phyloP scores from a whole-genome alignment of 192 early-diverging fungal genomes.

The Dispira simplex region DNA sequence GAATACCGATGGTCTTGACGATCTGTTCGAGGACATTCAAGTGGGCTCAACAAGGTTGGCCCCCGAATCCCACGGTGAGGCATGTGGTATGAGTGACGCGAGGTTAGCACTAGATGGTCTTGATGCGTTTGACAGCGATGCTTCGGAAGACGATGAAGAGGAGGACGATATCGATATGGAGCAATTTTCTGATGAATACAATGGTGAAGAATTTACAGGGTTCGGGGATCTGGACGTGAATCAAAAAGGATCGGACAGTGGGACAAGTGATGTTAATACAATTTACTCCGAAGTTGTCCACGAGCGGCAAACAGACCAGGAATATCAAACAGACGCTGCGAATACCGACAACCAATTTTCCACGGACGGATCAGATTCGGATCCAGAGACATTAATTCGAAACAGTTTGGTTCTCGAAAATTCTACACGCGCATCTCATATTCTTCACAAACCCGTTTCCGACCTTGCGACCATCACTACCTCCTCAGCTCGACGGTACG shows the following conservation, averaged over 20 bases:
- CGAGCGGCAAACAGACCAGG: neutral
- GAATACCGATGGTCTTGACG: slow-evolving; percentile 26
- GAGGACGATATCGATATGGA: slow-evolving; percentile 20
- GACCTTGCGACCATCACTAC: no score
- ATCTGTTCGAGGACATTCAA: slow-evolving; percentile 19
- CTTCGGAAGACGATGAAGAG: slow-evolving; percentile 14
- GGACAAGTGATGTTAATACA: neutral
- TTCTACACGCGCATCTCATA: neutral
- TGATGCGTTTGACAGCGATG: slow-evolving; percentile 13
- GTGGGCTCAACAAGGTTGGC: slow-evolving; percentile 20
- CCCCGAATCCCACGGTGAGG: slow-evolving; percentile 1
- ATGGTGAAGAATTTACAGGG: neutral
- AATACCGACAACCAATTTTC: no score
- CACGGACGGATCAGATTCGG: no score
- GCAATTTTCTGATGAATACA: slow-evolving; percentile 19
- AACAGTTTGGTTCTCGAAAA: slow-evolving; percentile 1
- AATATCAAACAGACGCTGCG: no score
- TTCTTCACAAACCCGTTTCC: no score
- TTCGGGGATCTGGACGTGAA: slow-evolving; percentile 18
- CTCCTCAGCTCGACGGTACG: slow-evolving; percentile 25
- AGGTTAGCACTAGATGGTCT: slow-evolving; percentile 10
- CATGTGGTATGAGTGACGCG: neutral
- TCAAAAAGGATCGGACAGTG: slow-evolving; percentile 10
- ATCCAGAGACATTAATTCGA: neutral
- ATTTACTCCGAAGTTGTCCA: neutral